phyloP scores from a whole-genome alignment of 208 protist species.

The Endotrypanum monterogeii region DNA sequence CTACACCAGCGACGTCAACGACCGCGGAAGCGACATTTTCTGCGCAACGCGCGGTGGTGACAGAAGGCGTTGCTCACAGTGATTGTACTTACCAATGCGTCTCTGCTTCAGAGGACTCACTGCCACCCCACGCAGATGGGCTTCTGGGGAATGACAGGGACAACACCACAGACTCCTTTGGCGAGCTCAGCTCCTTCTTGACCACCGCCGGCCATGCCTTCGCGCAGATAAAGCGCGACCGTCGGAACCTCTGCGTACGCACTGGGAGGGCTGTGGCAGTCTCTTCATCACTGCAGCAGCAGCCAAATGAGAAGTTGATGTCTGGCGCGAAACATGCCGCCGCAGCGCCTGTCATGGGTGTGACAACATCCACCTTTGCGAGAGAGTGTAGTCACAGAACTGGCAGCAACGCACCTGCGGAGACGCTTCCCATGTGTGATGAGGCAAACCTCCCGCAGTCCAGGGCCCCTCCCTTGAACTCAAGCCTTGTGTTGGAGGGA shows the following conservation, averaged over 20 bases:
- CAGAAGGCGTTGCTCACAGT: not conserved
- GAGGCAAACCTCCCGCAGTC: not conserved
- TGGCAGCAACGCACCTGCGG: not conserved
- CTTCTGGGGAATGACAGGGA: conserved; percentile 1
- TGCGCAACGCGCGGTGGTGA: not conserved
- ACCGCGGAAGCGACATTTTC: not conserved
- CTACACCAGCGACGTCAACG: conserved; percentile 1
- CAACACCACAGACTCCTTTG: not conserved
- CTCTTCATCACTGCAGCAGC: not conserved
- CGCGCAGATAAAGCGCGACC: conserved; percentile 19
- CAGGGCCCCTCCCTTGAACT: not conserved
- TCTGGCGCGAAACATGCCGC: not conserved
- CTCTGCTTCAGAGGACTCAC: not conserved
- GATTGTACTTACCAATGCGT: not conserved
- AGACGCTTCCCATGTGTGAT: not conserved
- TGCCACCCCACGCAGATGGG: not conserved
- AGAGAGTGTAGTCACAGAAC: not conserved
- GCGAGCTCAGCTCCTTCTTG: conserved; percentile 23
- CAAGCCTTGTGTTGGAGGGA: conserved; percentile 9
- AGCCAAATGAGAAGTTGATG: not conserved
- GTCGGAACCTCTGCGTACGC: not conserved
- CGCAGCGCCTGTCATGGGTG: not conserved
- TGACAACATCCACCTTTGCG: not conserved
- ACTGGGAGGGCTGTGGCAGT: not conserved
- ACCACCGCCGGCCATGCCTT: conserved; percentile 20